Base-by-base conservation (phyloP, 768 basidiomycete species). In the Tulasnella sp. region DNA sequence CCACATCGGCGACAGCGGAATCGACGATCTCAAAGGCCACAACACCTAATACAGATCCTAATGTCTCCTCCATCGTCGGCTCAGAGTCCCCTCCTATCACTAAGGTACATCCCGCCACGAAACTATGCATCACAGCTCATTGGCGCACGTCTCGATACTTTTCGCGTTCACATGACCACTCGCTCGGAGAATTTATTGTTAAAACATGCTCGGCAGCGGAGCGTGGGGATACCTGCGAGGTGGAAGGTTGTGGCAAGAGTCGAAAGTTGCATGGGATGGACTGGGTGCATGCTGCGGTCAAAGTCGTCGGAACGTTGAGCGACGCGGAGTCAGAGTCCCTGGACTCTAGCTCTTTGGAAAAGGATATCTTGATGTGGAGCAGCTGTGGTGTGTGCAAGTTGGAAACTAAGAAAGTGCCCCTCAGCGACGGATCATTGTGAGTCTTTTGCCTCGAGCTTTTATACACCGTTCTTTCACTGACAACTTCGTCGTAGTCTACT, bases 141-240 rank as follows among this genome's bases (percentile, higher is more conserved):
- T 81, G 78, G 78, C 62, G 74, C 23, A 80, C 80, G 8, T 83
- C 76, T 64, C 70, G 71, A 55, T 81, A 79, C 67, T 80, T 75
- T 65, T 70, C 74, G n/a, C 67, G 66, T 13, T 60, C 4, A 56
- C 64, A 60, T 8, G 72, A 71, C 52, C 65, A 65, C 51, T 64
- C 70, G 17, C 67, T 85, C 0, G 81, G 82, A 1, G 76, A 77
- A 41, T 66, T 69, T 44, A 64, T 84, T 21, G 21, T 44, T 21
- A 45, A 61, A 24, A 21, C 26, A 9, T 41, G 51, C 24, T 24
- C 45, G 27, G 34, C 11, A 21, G 49, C 34, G 29, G 61, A 56
- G 41, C 38, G 62, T 58, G 26, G 53, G 49, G 43, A 62, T 63
- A 29, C 21, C 10, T 72, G 71, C 66, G 58, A 60, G 9, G 38